phyloP scores from a whole-genome alignment of 1,284 basidiomycete genomes.

The Dichomitus squalens region DNA sequence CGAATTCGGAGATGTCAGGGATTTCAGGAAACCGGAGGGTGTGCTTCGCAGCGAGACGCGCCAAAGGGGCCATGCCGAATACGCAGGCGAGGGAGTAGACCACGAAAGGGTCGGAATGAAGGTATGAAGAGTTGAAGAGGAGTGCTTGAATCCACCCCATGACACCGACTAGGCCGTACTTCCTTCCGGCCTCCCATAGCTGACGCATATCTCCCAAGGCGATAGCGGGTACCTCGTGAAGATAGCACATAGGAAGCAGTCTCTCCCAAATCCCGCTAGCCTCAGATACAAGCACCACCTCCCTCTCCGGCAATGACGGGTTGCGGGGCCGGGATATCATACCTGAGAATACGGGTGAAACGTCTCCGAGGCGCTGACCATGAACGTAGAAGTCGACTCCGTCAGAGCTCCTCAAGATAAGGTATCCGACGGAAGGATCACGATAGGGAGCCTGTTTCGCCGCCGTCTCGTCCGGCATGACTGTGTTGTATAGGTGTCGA shows the following conservation, averaged over 20 bases:
- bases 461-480: not conserved
- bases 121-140: not conserved
- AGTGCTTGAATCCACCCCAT: not conserved
- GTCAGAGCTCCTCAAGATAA: constrained; percentile 32
- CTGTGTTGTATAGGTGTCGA: too few species aligned
- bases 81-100: constrained; percentile 11
- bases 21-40: not conserved
- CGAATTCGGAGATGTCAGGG: not conserved
- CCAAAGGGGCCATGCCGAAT: constrained; percentile 1
- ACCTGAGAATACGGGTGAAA: constrained; percentile 30
- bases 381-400: constrained; percentile 18
- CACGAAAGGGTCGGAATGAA: not conserved
- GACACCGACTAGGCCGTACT: constrained; percentile 3
- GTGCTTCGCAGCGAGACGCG: not conserved
- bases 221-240: too few species aligned
- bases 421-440: constrained; percentile 15
- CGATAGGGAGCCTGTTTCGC: not conserved
- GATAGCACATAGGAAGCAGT: constrained; percentile 7
- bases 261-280: constrained; percentile 4
- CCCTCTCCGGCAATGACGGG: too few species aligned
- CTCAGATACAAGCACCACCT: constrained; percentile 7
- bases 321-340: constrained; percentile 4
- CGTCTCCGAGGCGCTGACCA: constrained; percentile 8
- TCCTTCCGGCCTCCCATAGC: not conserved
- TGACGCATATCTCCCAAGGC: not conserved